These are phyloP conservation scores for Phyllosticta ampelicida DNA, from an alignment of 2,329 filamentous ascomycete species.

Conservation along the genomic window DNA sequence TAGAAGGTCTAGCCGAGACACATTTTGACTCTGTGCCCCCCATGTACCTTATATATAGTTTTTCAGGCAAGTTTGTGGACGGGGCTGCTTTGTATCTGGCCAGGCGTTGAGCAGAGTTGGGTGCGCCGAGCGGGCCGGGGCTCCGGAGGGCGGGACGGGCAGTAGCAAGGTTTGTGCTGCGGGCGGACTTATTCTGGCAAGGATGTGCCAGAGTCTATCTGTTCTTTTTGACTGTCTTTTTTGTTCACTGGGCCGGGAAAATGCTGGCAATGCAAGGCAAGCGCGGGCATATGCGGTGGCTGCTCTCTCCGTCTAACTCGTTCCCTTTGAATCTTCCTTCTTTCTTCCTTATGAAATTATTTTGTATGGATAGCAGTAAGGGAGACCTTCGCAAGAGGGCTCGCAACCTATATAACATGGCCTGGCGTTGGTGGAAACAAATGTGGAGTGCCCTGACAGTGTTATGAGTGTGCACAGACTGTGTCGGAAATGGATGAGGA, in stretches of 20 bases:
- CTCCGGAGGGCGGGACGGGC: background rate
- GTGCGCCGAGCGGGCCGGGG: background rate
- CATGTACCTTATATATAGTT: conserved; percentile 9
- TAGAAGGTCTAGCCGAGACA: conserved; percentile 10
- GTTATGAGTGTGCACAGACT: background rate
- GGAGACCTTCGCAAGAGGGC: background rate
- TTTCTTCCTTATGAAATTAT: background rate
- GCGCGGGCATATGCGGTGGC: background rate
- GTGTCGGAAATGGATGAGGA: background rate
- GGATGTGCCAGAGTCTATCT: background rate
- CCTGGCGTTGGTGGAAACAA: background rate
- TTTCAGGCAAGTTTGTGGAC: background rate
- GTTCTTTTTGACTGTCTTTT: background rate
- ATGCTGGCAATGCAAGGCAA: background rate
- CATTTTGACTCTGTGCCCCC: background rate
- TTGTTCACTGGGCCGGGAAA: background rate
- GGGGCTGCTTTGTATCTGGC: conserved; percentile 4
- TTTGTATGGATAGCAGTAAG: background rate
- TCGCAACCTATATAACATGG: background rate
- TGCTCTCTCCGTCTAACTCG: background rate
- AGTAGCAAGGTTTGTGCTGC: background rate
- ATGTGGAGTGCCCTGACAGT: background rate
- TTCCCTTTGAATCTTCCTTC: background rate
- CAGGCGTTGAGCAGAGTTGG: background rate
- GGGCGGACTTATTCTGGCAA: background rate